Conservation (phyloP, 257 asterid species). For the Mentha longifolia region DNA sequence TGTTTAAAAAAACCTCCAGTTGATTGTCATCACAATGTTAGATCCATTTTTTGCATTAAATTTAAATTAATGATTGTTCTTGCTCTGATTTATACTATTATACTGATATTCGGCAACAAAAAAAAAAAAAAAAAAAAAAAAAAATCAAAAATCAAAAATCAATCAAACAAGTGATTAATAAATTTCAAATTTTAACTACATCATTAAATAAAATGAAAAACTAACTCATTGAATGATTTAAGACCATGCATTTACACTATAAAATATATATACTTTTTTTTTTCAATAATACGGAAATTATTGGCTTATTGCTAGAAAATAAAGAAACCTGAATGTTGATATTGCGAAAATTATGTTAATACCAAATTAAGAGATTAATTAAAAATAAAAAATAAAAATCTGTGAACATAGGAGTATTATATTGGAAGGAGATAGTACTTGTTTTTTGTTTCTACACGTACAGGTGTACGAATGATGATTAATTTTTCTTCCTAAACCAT, state of each 20-base stretch:
- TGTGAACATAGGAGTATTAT: not conserved
- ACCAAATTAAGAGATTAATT: not conserved
- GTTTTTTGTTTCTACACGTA: constrained; percentile 2
- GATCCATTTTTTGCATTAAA: not conserved
- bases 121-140: too few species aligned
- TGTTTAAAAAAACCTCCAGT: not conserved
- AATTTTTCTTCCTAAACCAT: constrained; percentile 2
- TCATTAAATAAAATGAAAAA: not conserved
- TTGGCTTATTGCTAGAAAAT: too few species aligned
- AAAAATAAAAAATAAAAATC: not conserved
- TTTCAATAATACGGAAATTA: too few species aligned
- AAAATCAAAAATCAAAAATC: too few species aligned
- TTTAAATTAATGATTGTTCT: not conserved
- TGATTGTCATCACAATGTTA: not conserved
- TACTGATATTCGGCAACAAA: too few species aligned
- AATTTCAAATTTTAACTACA: not conserved
- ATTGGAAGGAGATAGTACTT: not conserved
- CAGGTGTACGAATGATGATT: constrained; percentile 18
- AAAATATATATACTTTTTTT: too few species aligned
- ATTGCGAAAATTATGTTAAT: not conserved
- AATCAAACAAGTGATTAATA: not conserved
- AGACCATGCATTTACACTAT: too few species aligned
- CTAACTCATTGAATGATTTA: not conserved
- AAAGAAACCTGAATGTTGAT: too few species aligned
- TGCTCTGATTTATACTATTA: not conserved